These are phyloP conservation scores for Uronychia setigera DNA, from an alignment of 73 alveolate species.

Conservation along the genomic window DNA sequence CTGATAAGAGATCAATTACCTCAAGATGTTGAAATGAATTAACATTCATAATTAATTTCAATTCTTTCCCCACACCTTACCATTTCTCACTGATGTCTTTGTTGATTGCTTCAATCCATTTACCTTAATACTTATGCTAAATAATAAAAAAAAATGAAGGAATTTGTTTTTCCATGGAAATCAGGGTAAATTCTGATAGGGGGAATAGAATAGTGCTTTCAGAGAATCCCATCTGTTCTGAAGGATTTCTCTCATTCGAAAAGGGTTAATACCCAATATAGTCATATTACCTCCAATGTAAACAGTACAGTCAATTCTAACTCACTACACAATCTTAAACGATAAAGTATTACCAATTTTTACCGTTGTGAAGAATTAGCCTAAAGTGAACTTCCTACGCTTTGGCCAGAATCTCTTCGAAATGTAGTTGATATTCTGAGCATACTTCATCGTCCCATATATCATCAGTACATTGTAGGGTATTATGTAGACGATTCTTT, in stretches of 20 bases:
- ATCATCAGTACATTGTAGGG: slow-evolving; percentile 47
- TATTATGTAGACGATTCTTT: slow-evolving; percentile 34
- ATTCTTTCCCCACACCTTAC: no score
- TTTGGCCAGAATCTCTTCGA: slow-evolving; percentile 51
- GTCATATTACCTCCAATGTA: slow-evolving; percentile 53
- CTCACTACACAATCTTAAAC: slow-evolving; percentile 33
- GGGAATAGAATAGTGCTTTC: slow-evolving; percentile 20
- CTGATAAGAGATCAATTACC: no score
- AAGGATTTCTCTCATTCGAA: slow-evolving; percentile 5
- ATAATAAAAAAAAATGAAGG: no score
- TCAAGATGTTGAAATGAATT: no score
- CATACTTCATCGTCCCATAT: slow-evolving; percentile 43
- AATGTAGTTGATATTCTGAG: slow-evolving; percentile 42
- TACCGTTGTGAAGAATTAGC: slow-evolving; percentile 47
- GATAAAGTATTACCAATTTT: no score
- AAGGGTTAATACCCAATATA: slow-evolving; percentile 61
- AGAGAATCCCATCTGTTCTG: slow-evolving; percentile 27
- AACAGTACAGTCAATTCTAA: slow-evolving; percentile 34
- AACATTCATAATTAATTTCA: no score
- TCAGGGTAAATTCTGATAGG: no score
- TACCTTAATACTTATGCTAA: no score
- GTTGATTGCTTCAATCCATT: no score
- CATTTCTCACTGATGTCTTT: no score
- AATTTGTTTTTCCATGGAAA: no score
- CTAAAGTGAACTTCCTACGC: slow-evolving; percentile 47